Evolutionary conservation across 495 filamentous ascomycete species (phyloP), one percentile per base, ranked within the genome.

Genomic region (Penicillium longicatenatum): DNA sequence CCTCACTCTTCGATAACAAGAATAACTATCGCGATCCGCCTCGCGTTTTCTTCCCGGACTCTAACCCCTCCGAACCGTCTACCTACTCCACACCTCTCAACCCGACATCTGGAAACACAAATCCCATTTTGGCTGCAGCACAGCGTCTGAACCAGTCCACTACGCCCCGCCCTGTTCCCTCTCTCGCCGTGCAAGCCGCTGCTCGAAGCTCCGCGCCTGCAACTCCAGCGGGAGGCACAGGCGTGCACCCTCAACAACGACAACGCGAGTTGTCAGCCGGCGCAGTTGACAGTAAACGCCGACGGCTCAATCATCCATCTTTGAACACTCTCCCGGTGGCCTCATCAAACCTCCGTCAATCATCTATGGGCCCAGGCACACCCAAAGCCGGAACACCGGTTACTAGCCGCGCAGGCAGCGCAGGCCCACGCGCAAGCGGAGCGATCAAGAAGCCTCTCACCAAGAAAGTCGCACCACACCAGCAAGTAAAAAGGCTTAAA

Each of bases 331-430:
- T 92, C 3, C 89, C 91, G 0, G 70, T 80, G 1, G 82, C 87
- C 3, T 87, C 90, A 0, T 92, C 90, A 46, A 85, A 83, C 30
- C 81, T 96, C 4, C 85, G 92, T 0, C 92, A 96, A 69, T 84
- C 89, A 0, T 96, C 91, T 3, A 71, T 93, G 6, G 90, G 91
- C 3, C 92, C 90, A 1, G 89, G 89, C 8, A 96, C 91, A 3
- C 92, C 92, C n/a, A 94, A 94, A 72, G 81, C 83, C 3, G 84
- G 82, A 1, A 88, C 89, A 14, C 87, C 88, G 6, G 76, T 75
- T 10, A 65, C 75, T 11, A 82, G 79, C 47, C 81, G 90, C 29
- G 88, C 86, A 2, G 89, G 90, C 26, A 92, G 89, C 65, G 87
- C 81, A 2, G 89, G 89, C 2, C 89, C 90, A 1, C 80, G 88